Base-by-base conservation (phyloP, 2,329 filamentous ascomycete species). In the Meredithiella fracta region DNA sequence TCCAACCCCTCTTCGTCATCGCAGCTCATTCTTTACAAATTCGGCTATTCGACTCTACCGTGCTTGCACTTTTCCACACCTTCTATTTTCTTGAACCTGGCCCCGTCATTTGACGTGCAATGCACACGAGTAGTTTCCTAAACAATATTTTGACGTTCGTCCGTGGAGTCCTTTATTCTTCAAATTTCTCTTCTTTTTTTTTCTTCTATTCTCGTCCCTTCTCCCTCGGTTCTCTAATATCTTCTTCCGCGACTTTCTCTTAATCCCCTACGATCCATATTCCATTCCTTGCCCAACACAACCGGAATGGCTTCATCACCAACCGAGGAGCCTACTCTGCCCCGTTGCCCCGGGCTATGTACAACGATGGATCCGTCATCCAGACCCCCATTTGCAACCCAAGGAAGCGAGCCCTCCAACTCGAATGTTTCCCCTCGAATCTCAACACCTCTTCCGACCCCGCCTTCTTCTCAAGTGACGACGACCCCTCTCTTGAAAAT, bases 401-500 rank as follows among this genome's bases (percentile, higher is more conserved):
- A 4, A 65, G 66, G 58, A 73, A 72, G 63, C 70, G 70, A 61
- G 65, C 64, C 54, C 62, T 63, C 31, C 61, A 64, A 17, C 61
- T 57, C 20, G 62, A 65, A 58, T 63, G 65, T 55, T 61, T 64
- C 38, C 60, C 65, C 3, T 59, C 63, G 1, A 63, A 70, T 38
- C 69, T 76, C 60, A 72, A 73, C 64, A 79, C 80, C 64, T 86
- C 82, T 20, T 86, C 83, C 63, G 83, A 87, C 62, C 82, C 82
- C 2, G 75, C 80, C 51, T 66, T 86, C 25, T 87, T 87, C 66
- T 86, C 82, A 3, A 83, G 80, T 64, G 83, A 87, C 58, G 82
- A 86, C 62, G 82, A 85, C 57, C 79, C 80, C 2, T 76, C 77
- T 1, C 65, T 82, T 51, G 80, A 85, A 59, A 82, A 83, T 62